Base-by-base conservation (phyloP, 1,284 basidiomycete genomes). In the Cutaneotrichosporon sp. region DNA sequence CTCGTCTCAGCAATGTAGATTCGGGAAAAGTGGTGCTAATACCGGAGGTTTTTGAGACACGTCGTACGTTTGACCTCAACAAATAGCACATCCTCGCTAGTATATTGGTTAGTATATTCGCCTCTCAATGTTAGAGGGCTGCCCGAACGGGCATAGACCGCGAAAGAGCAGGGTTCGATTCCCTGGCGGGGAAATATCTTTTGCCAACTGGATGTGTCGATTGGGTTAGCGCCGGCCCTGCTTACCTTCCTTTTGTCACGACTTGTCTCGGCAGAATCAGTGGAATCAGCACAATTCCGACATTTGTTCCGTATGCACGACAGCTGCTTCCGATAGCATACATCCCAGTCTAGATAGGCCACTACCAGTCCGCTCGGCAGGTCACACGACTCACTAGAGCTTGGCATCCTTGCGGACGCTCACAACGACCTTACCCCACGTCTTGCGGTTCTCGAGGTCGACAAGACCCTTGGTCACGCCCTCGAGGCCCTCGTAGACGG, bases 391-490 rank as follows among this genome's bases (percentile, higher is more conserved):
- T 5, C 8, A 4, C 12, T 51, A 59, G 11, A 59, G 51, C 54
- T 56, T 59, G 27, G 51, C 60, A 17, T 61, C 65, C 26, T 80
- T 75, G 51, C 79, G 79, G 31, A 97, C 74, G 33, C 79, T 79
- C 1, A 90, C 81, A 19, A 94, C 78, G 0, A 81, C 88, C 72
- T 97, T 97, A 1, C 93, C 94, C 88, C 90, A 97, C 2, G 91
- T 94, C 76, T 90, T 84, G 54, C 94, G 78, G 49, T 79, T 79
- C 65, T 90, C 78, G 26, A 81, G 65, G 60, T 78, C 79, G 38
- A 67, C 61, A 45, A 82, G 59, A 1, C 77, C 80, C 38, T 71
- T 58, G 1, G 76, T 84, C 11, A 97, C 76, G 4, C 82, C 82
- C 29, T 77, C 77, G 11, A 97, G 78, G 0, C 90, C 93, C 53